phyloP scores from a whole-genome alignment of 2,329 filamentous ascomycete genomes.

The Colletotrichum lupini region DNA sequence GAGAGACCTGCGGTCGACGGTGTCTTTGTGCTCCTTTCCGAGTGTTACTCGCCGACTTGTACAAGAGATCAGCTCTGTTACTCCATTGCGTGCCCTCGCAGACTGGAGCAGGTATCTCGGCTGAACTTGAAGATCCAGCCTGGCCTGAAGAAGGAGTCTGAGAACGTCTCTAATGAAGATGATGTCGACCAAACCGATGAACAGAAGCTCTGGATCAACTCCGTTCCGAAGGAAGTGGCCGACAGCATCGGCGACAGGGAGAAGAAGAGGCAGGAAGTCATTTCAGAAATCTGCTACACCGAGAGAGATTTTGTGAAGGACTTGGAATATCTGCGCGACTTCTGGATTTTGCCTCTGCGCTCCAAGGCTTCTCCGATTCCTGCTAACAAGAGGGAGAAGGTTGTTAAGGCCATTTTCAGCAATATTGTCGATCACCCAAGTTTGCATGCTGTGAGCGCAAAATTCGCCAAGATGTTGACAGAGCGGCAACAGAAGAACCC shows the following conservation, averaged over 20 bases:
- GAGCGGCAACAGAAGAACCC: conserved; percentile 89
- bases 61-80: conserved; percentile 96
- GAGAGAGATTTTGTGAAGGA: conserved; percentile 99
- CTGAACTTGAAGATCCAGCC: conserved; percentile 94
- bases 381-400: conserved; percentile 85
- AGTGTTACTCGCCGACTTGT: conserved; percentile 98
- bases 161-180: conserved; percentile 75
- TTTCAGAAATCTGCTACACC: conserved; percentile 98
- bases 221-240: conserved; percentile 92
- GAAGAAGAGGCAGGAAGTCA: conserved; percentile 98
- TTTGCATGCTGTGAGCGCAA: conserved; percentile 90
- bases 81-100: conserved; percentile 94
- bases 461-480: conserved; percentile 88
- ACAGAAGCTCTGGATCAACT: conserved; percentile 99
- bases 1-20: conserved; percentile 84
- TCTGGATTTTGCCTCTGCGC: conserved; percentile 95
- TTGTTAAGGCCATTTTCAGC: conserved; percentile 93
- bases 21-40: conserved; percentile 94
- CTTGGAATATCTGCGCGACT: conserved; percentile 95
- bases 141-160: conserved; percentile 77
- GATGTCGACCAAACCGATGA: conserved; percentile 88
- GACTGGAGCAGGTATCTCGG: conserved; percentile 93
- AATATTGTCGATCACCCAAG: conserved; percentile 87
- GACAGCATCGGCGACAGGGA: conserved; percentile 90
- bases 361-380: conserved; percentile 89